Evolutionary conservation across 495 filamentous ascomycete species (phyloP), one percentile per base, ranked within the genome.

Genomic region (Penicillium waksmanii): DNA sequence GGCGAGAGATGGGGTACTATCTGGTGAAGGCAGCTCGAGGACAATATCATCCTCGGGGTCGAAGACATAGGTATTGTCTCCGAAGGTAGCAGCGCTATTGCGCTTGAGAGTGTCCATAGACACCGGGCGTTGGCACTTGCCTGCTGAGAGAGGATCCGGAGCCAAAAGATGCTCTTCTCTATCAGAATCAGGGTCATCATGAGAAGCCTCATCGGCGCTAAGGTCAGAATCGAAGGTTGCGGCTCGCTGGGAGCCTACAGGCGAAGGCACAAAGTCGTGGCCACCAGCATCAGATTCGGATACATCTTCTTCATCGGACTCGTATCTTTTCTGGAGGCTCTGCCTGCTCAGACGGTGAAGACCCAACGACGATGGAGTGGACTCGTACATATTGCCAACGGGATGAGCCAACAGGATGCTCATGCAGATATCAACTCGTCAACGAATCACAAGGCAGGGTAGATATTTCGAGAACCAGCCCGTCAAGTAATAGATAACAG

Each of bases 221-320:
- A 71, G 63, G 42, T 70, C 70, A 19, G 67, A 72, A 53, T 73
- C 74, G 40, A 68, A 71, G 17, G 55, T 58, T 18, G 38, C 67
- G 17, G 65, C 60, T 56, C 62, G 61, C 17, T 67, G 66, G 6
- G 71, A 68, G 48, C 73, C 65, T 46, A 73, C 58, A 6, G 70
- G 68, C 35, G 75, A 74, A 21, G 71, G 74, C 3, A 72, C 62
- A 57, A 73, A 60, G 43, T 77, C 74, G 3, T 74, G 69, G 13
- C 63, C 65, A 13, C 75, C 70, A 35, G 66, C 58, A 52, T 78
- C 76, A 0, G 76, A 72, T 56, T 77, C 77, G 10, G 77, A 80
- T 4, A 74, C 67, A 44, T 73, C 74, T 55, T 80, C 77, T 56
- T 80, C 77, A 19, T 80, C 77, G 8, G 77, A 80, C 33, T 80